Evolutionary conservation across 805 yeast genomes (phyloP).

Genomic region (Saccharomycopsis sp.): DNA sequence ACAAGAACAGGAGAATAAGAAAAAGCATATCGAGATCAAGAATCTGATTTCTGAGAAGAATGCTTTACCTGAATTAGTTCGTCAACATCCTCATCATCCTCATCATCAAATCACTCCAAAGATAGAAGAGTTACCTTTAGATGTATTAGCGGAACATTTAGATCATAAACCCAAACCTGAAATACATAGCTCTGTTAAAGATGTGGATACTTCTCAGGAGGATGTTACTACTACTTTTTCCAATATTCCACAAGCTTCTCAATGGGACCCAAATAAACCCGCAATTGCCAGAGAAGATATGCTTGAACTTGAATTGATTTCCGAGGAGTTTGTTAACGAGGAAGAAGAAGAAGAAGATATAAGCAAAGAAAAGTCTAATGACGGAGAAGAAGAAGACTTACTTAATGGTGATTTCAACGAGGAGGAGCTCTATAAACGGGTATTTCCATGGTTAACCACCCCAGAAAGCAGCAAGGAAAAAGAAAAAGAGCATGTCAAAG

Average conservation of each 20-base stretch:
- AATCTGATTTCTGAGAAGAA: neutral
- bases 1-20: neutral
- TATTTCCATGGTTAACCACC: slow-evolving; percentile 19
- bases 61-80: neutral
- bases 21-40: neutral
- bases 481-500: neutral
- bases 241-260: no score
- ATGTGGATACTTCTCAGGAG: no score
- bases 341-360: slow-evolving; percentile 12
- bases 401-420: slow-evolving; percentile 9
- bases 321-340: slow-evolving; percentile 6
- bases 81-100: slow-evolving; percentile 1
- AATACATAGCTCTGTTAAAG: neutral
- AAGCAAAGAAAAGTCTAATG: neutral
- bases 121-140: neutral
- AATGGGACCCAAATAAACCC: slow-evolving; percentile 3
- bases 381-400: neutral
- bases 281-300: slow-evolving; percentile 18
- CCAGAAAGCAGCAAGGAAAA: neutral
- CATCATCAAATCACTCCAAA: neutral
- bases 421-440: slow-evolving; percentile 16
- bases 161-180: neutral
- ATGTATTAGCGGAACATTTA: neutral
- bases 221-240: no score
- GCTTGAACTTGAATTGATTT: slow-evolving; percentile 10